Percentiles rank a stretch among this genome's conserved stretches.
phyloP scores from a whole-genome alignment of 345 rosid genomes.

The Salix brachista region DNA sequence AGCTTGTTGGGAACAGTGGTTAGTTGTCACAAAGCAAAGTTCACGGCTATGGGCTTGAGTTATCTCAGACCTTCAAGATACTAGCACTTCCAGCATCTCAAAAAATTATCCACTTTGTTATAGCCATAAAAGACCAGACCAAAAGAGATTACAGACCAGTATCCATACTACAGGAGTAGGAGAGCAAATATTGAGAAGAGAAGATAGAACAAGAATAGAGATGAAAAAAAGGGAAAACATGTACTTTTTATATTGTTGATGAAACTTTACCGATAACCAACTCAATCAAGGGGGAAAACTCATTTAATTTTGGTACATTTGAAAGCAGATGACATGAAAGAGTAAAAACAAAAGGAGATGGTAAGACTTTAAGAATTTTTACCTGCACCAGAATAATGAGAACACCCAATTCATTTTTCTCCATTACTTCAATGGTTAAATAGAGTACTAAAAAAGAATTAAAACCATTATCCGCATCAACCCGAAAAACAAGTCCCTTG shows the following conservation, averaged over 20 bases:
- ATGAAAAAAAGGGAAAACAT: not conserved
- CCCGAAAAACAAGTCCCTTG: not conserved
- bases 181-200: not conserved
- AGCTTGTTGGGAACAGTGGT: not conserved
- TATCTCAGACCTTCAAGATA: not conserved
- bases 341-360: not conserved
- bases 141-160: not conserved
- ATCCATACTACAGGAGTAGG: not conserved
- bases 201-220: not conserved
- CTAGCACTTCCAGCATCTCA: constrained; percentile 17
- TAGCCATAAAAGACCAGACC: constrained; percentile 1
- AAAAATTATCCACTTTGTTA: constrained; percentile 9
- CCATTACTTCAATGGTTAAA: not conserved
- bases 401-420: not conserved
- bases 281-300: not conserved
- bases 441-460: not conserved
- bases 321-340: not conserved
- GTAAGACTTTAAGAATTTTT: not conserved
- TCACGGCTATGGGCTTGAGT: constrained; percentile 19
- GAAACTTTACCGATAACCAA: not conserved
- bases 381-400: not conserved
- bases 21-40: not conserved
- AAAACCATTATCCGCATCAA: not conserved
- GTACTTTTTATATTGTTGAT: not conserved
- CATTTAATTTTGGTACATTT: not conserved